Evolutionary conservation across 768 basidiomycete genomes (phyloP).

Genomic region (Dioszegia crocea): DNA sequence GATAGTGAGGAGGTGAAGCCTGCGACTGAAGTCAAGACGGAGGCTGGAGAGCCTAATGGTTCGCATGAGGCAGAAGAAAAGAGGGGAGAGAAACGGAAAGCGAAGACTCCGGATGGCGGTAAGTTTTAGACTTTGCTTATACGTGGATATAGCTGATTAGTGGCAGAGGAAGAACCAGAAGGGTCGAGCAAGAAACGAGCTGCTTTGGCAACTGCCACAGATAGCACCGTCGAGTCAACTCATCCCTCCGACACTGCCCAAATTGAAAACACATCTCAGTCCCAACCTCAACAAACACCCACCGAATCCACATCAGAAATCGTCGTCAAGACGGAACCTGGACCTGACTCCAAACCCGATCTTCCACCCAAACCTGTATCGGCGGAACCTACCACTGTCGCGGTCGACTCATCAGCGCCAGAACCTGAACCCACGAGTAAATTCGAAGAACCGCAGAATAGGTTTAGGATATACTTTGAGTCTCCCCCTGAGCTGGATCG

Average conservation of each 20-base stretch:
- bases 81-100: slow-evolving; percentile 47
- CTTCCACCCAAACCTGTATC: not conserved
- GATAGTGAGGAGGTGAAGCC: not conserved
- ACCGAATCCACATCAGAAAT: not conserved
- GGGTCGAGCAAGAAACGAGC: slow-evolving; percentile 38
- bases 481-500: slow-evolving; percentile 48
- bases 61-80: slow-evolving; percentile 30
- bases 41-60: slow-evolving; percentile 1
- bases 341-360: not conserved
- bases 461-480: slow-evolving; percentile 53
- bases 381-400: not conserved
- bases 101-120: slow-evolving; percentile 47
- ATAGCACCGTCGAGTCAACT: not conserved
- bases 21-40: not conserved
- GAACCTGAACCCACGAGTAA: not conserved
- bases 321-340: not conserved
- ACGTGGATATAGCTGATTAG: slow-evolving; percentile 1
- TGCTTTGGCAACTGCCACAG: not conserved
- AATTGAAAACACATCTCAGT: not conserved
- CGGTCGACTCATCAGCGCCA: not conserved
- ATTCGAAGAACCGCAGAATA: slow-evolving; percentile 46
- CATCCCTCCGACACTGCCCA: not conserved
- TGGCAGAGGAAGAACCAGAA: slow-evolving; percentile 29
- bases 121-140: slow-evolving; percentile 2
- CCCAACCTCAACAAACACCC: not conserved